Evolutionary conservation across 1,139 yeast species (phyloP).

Genomic region (Protomyces arabidopsidicola): DNA sequence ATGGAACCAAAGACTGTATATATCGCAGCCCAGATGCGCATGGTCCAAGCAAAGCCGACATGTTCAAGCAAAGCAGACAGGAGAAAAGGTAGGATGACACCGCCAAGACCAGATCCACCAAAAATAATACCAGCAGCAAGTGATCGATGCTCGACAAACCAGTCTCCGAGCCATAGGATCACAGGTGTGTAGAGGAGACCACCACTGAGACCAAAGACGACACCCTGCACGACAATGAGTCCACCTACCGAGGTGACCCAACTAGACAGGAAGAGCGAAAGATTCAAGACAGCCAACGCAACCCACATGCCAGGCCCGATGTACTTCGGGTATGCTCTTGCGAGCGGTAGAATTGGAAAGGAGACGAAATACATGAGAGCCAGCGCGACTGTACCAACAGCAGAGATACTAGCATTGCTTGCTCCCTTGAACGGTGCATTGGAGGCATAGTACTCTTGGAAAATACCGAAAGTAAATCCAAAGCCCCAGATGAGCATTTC

Average conservation of each 20-base stretch:
- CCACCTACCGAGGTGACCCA: slow-evolving; percentile 11
- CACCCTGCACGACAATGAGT: slow-evolving; percentile 11
- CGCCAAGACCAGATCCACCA: slow-evolving; percentile 67
- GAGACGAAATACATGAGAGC: slow-evolving; percentile 16
- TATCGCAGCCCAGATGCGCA: slow-evolving; percentile 18
- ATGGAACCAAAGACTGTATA: slow-evolving; percentile 5
- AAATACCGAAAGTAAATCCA: slow-evolving; percentile 16
- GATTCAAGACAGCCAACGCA: neutral
- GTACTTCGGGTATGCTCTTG: slow-evolving; percentile 7
- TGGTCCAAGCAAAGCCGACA: slow-evolving; percentile 45
- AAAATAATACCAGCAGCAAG: slow-evolving; percentile 59
- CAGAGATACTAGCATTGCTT: slow-evolving; percentile 3
- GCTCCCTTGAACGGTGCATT: slow-evolving; percentile 4
- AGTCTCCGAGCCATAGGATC: slow-evolving; percentile 35
- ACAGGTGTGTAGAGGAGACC: slow-evolving; percentile 16
- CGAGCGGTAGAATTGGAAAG: slow-evolving; percentile 4
- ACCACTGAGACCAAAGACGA: slow-evolving; percentile 11
- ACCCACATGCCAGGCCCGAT: slow-evolving; percentile 19
- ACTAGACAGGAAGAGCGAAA: slow-evolving; percentile 2
- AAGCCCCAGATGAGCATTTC: slow-evolving; percentile 24
- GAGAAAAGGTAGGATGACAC: slow-evolving; percentile 58
- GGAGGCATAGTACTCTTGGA: slow-evolving; percentile 14
- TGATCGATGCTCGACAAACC: slow-evolving; percentile 57
- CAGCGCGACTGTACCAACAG: slow-evolving; percentile 15
- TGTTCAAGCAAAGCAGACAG: slow-evolving; percentile 49